Percentiles rank a stretch among this genome's conserved stretches.
Conservation (phyloP, 768 basidiomycete genomes). For the Mycena capillaripes region DNA sequence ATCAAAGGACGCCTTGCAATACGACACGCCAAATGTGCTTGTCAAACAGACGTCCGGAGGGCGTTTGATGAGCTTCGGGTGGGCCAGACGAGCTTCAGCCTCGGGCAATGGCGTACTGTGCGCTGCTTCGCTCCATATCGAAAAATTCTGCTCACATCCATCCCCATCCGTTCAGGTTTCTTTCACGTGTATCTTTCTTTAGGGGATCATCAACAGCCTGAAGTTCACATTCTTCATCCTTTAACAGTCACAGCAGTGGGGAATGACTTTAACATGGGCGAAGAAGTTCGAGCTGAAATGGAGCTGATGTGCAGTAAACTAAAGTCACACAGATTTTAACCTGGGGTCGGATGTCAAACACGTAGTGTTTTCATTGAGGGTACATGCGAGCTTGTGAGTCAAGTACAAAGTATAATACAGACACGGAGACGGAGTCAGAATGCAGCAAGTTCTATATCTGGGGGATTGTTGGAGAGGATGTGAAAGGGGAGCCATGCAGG, state of each 20-base stretch:
- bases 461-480: too few relatives aligned
- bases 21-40: constrained; percentile 12
- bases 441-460: too few relatives aligned
- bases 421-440: background rate
- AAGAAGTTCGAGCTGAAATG: too few relatives aligned
- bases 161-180: background rate
- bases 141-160: too few relatives aligned
- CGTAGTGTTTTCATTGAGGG: too few relatives aligned
- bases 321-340: too few relatives aligned
- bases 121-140: background rate
- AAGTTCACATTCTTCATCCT: background rate
- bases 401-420: background rate
- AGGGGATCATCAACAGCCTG: background rate
- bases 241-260: too few relatives aligned
- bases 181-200: background rate
- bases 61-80: background rate
- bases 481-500: too few relatives aligned
- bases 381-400: too few relatives aligned
- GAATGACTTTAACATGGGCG: too few relatives aligned
- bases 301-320: too few relatives aligned
- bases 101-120: background rate
- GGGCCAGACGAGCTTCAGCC: background rate
- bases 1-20: background rate
- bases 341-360: too few relatives aligned
- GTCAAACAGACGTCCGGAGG: constrained; percentile 7